A percentile compares a stretch with the other conserved stretches of the same genome.
Conservation (phyloP, 2,329 filamentous ascomycete species). For the Chrysosporium keratinophilum region DNA sequence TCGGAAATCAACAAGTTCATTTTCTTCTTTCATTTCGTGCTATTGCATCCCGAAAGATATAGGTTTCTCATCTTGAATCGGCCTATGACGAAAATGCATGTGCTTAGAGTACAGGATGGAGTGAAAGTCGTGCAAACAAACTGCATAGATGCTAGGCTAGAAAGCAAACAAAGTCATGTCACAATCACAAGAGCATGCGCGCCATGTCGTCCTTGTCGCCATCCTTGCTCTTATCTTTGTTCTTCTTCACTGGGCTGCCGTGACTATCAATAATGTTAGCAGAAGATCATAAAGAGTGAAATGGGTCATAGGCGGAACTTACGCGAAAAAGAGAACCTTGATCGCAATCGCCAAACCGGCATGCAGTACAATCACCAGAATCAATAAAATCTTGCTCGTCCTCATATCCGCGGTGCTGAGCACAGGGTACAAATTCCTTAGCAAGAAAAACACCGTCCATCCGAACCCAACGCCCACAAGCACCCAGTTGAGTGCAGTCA, state of each 20-base stretch:
- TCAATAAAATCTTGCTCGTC: constrained; percentile 75
- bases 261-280: constrained; percentile 36
- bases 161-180: not conserved
- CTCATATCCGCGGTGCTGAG: constrained; percentile 86
- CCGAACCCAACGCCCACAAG: constrained; percentile 83
- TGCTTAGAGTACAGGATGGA: not conserved
- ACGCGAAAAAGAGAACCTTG: constrained; percentile 92
- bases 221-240: constrained; percentile 27
- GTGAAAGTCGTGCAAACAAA: not conserved
- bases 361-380: constrained; percentile 76
- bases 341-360: constrained; percentile 86
- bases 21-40: not conserved
- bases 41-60: not conserved
- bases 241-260: constrained; percentile 50
- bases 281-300: not conserved
- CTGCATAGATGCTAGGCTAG: not conserved
- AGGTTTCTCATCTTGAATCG: not conserved
- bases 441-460: constrained; percentile 68
- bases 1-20: constrained; percentile 12
- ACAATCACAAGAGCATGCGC: constrained; percentile 24
- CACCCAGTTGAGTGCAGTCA: constrained; percentile 81
- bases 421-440: constrained; percentile 82
- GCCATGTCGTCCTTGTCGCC: constrained; percentile 25
- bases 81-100: not conserved
- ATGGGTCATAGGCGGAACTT: constrained; percentile 24